Percentiles rank a stretch among this genome's conserved stretches.
phyloP scores from a whole-genome alignment of 495 filamentous ascomycete species.

The Filosporella fistucella region DNA sequence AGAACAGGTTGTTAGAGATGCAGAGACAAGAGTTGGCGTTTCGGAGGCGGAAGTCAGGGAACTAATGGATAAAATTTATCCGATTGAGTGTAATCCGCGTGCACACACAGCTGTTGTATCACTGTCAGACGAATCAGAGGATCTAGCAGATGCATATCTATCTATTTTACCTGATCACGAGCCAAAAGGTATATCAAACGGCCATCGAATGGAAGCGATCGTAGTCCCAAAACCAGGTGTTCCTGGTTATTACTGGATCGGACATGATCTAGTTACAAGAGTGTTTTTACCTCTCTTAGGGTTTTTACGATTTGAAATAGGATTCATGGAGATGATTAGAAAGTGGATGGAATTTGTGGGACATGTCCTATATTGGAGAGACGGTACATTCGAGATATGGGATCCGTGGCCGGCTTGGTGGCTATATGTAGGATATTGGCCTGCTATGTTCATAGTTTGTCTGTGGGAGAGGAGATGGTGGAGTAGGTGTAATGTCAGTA shows the following conservation, averaged over 20 bases:
- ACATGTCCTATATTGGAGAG: constrained; percentile 52
- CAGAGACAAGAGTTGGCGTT: constrained; percentile 5
- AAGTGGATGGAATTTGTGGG: constrained; percentile 26
- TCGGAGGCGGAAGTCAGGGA: constrained; percentile 19
- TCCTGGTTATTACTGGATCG: constrained; percentile 50
- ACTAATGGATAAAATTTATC: constrained; percentile 33
- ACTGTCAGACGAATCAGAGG: constrained; percentile 31
- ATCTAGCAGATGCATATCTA: constrained; percentile 36
- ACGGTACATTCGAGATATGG: constrained; percentile 54
- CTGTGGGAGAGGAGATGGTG: constrained; percentile 39
- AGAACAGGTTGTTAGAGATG: neutral
- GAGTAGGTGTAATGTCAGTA: constrained; percentile 57
- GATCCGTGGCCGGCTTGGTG: constrained; percentile 55
- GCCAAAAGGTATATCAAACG: constrained; percentile 16
- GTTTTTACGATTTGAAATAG: constrained; percentile 15
- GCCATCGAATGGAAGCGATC: constrained; percentile 14
- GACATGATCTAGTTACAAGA: constrained; percentile 50
- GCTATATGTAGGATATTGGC: constrained; percentile 60
- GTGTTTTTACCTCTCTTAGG: constrained; percentile 38
- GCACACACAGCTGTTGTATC: constrained; percentile 55
- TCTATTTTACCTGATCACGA: constrained; percentile 23
- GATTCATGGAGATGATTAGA: constrained; percentile 20
- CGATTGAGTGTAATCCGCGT: constrained; percentile 62
- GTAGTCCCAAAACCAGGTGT: constrained; percentile 23
- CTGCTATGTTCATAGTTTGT: constrained; percentile 36